Percentiles rank a stretch among this genome's conserved stretches.
phyloP scores from a whole-genome alignment of 805 yeast genomes.

The Yamadazyma sp. region DNA sequence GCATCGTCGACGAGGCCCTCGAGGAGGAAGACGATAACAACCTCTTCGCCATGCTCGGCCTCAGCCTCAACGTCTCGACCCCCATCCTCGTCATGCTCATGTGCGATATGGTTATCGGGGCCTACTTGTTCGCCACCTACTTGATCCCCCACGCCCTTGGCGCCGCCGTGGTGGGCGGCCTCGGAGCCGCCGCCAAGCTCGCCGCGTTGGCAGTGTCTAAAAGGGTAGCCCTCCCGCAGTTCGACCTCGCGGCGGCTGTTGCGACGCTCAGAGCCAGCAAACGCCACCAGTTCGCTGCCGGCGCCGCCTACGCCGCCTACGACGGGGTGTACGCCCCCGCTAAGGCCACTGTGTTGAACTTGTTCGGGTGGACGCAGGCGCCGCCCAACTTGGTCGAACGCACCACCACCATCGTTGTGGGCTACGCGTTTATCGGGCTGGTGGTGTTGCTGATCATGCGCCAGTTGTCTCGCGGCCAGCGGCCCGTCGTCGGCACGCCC shows the following conservation, averaged over 20 bases:
- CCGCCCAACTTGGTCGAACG: conserved; percentile 40
- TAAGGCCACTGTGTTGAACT: background rate
- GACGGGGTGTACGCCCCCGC: conserved; percentile 1
- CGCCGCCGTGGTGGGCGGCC: conserved; percentile 13
- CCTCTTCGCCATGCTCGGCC: conserved; percentile 36
- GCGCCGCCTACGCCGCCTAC: background rate
- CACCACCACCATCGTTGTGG: conserved; percentile 31
- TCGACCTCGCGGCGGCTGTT: background rate
- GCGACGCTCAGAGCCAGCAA: background rate
- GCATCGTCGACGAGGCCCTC: conserved; percentile 4
- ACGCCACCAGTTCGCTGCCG: background rate
- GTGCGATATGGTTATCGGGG: conserved; percentile 31
- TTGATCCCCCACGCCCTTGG: conserved; percentile 52
- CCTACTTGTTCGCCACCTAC: conserved; percentile 44
- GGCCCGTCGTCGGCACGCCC: conserved; percentile 50
- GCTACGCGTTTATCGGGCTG: conserved; percentile 30
- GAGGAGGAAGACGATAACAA: conserved; percentile 12
- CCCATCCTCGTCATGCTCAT: conserved; percentile 35
- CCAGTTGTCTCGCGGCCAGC: conserved; percentile 27
- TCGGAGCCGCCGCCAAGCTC: conserved; percentile 15
- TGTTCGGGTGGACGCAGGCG: conserved; percentile 6
- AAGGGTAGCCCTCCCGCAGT: background rate
- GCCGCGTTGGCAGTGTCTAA: conserved; percentile 2
- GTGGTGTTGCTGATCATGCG: conserved; percentile 30
- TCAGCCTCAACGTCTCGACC: conserved; percentile 32